Base-by-base conservation (phyloP, 495 filamentous ascomycete species). In the Ramalina intermedia region DNA sequence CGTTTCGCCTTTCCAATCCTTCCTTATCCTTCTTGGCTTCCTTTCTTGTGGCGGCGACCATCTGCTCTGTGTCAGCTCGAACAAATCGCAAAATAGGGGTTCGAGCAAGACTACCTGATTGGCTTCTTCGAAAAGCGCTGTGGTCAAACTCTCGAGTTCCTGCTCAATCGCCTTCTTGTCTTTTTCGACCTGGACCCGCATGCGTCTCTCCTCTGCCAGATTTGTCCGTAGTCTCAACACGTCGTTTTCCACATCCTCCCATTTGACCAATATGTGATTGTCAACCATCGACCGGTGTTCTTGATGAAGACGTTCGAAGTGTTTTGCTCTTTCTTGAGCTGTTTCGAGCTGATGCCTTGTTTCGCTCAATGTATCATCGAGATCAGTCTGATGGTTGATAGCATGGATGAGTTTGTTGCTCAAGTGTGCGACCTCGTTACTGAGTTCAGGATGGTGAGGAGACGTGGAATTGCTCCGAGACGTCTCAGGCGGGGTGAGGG, bases 351-450 rank as follows among this genome's bases (percentile, higher is more conserved):
- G 87, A 61, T 90, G 80, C 16, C 85, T 76, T 21, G 90, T 85
- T 21, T 73, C 80, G 45, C 84, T 81, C 41, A 98, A 72, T 27
- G 76, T 84, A 59, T 98, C 91, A 58, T 98, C 91, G 24, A 98
- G 70, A 26, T 72, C 84, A 4, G 91, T 96, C 68, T 96, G 93
- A 59, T 91, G 85, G 61, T 98, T 98, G 64, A 98, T 96, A 46
- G 91, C 89, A 57, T 87, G 88, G 50, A 98, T 87, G 46, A 98
- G 74, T 65, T 98, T 98, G 42, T 87, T 89, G 63, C 87, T 96
- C 20, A 98, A 70, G 3, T 86, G 76, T 24, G 91, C 83, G 12
- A 96, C 88, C 64, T 98, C 91, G 47, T 81, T 77, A 61, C 82
- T 86, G 41, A 94, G 70, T 57, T 90, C 87, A 17, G 86, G 84